Evolutionary conservation across 148 eudicot species (phyloP).

Genomic region (Nepenthes gracilis): DNA sequence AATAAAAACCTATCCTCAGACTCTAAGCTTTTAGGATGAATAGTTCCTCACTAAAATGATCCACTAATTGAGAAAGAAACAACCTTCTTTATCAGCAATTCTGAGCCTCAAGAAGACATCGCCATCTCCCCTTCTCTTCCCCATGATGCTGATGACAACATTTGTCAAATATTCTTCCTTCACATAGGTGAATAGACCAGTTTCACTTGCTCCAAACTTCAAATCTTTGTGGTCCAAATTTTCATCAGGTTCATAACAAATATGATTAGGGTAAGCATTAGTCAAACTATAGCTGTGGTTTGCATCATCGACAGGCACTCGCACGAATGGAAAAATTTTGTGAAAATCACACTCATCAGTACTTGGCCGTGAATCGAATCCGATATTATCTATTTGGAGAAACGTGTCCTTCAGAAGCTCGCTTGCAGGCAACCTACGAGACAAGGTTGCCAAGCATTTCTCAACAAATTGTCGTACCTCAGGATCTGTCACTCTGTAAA

Average conservation of each 20-base stretch:
- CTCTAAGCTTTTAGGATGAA: too few relatives aligned
- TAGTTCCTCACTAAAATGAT: too few relatives aligned
- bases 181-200: constrained; percentile 26
- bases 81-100: constrained; percentile 65
- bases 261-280: constrained; percentile 17
- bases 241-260: constrained; percentile 26
- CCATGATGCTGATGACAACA: constrained; percentile 42
- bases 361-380: constrained; percentile 17
- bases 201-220: constrained; percentile 31
- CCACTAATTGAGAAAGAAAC: neutral
- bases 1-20: too few relatives aligned
- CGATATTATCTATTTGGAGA: constrained; percentile 19
- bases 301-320: constrained; percentile 15
- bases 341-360: constrained; percentile 21
- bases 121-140: constrained; percentile 46
- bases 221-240: constrained; percentile 23
- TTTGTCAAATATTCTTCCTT: constrained; percentile 31
- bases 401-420: constrained; percentile 29
- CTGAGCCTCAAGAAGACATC: constrained; percentile 56
- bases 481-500: constrained; percentile 25
- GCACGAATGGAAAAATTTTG: constrained; percentile 17
- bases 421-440: constrained; percentile 22
- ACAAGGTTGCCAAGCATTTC: constrained; percentile 27
- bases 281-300: constrained; percentile 16
- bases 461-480: constrained; percentile 24